Base-by-base conservation (phyloP, 441 rosid species). In the Erysimum cheiri region DNA sequence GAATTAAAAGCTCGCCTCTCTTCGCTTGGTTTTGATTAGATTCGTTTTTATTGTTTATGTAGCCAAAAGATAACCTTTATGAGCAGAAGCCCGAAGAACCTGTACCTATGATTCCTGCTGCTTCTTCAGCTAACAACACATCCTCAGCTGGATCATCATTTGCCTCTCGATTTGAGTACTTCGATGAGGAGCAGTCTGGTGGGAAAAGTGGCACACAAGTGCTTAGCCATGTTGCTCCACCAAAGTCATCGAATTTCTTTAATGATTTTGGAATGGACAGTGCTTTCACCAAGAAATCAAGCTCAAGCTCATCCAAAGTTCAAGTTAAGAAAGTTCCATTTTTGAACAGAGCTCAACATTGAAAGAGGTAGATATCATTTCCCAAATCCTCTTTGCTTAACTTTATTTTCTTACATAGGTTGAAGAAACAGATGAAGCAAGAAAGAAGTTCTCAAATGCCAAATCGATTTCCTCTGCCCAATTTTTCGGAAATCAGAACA, bases 11-110 rank as follows among this genome's bases (percentile, higher is more conserved):
- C 8, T 17, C 0, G 50, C 5, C 1, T 32, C 1, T 15, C 0
- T 14, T 31, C 3, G 6, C 12, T 50, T 19, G 26, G 28, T 59
- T 64, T 56, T 33, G 14, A 48, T 60, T 31, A n/a, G 17, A 5
- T 28, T 26, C 0, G 6, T 43, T 1, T 41, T 7, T 36, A 1
- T 53, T 69, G 50, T 19, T 13, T 13, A 70, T 87, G 85, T 85
- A 95, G 99, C 64, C 95, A 31, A 90, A 81, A 67, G 97, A 83
- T 67, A 86, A 79, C 85, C 85, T 95, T 4, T 95, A 95, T 74
- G 98, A 95, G 75, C 98, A 95, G 82, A 90, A 95, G 75, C 98
- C 99, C 28, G 97, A 95, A 78, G 98, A 92, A 81, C 84, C 83
- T 55, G 84, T 74, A 67, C 77, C 77, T 70, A 84, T 88, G 13